Evolutionary conservation across 805 yeast genomes (phyloP), one percentile per base, ranked within the genome.

Genomic region (Candida ficus): DNA sequence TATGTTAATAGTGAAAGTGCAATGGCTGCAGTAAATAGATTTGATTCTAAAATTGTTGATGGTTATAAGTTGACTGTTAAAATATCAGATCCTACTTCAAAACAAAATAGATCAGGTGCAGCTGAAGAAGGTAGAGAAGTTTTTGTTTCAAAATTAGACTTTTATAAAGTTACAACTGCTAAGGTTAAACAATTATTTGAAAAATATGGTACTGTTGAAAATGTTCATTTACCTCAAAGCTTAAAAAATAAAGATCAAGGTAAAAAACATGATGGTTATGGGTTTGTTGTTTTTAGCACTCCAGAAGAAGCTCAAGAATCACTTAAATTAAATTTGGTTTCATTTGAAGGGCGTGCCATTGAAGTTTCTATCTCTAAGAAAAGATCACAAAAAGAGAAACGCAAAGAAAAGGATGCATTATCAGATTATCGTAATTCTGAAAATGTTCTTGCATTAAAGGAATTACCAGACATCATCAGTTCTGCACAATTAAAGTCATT

Each of bases 251-350:
- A 42, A 29, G 36, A 41, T 4, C 43, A 39, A 26, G 46, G 47
- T 3, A 56, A 56, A 27, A 62, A 60, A 25, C 63, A 79, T 52
- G 77, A 76, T 34, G 90, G 91, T 0, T 80, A 71, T 56, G 95
- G 82, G 0, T 83, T 85, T 53, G 61, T 85, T 0, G 64, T 75
- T 0, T 83, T 76, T 49, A 42, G 52, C 3, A 58, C 60, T 0
- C 54, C 58, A 8, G 68, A 64, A 1, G 70, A 67, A 3, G 84
- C 88, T 0, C 52, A 60, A 0, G 54, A 55, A 4, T 78, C 87
- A 0, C 46, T 79, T 11, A 53, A 56, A 9, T 45, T 70, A 35
- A 66, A 78, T 46, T 64, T 67, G 8, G 48, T 61, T 0, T 57
- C 60, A 4, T 45, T 82, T 2, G 67, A 66, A 29, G 79, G 72